Base-by-base conservation (phyloP, 257 asterid species). In the Solanum tarapatanum region DNA sequence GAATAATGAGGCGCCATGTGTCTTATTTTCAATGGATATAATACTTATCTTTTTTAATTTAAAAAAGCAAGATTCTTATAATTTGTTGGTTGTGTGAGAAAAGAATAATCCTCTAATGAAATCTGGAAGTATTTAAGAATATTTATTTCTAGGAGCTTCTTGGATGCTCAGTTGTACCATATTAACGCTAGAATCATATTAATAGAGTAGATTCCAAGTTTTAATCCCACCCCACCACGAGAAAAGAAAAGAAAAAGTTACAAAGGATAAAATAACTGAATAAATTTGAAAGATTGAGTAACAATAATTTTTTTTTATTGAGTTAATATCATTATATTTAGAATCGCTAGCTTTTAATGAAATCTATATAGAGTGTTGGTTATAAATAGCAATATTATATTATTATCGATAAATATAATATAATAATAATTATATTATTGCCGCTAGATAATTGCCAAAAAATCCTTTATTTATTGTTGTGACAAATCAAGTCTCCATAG, bases 281-380 rank as follows among this genome's bases (percentile, higher is more conserved):
- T 30, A 0, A 70, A 16, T 32, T 30, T 8, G 41, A 70, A 70
- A 32, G 41, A 70, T 16, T 51, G 0, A 51, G 60, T 16, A 16
- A 51, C 8, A 48, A 5, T 2, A 48, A 48, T 8, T 39, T 41
- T 4, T 4, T 13, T 12, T 2, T 11, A 12, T 43, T 43, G 8
- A 55, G 4, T 55, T 17, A 17, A 17, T 17, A 3, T 51, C 1
- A 51, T 51, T 51, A 51, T 55, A 7, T 58, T 7, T 17, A 55
- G 2, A 21, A 23, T 23, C 1, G 0, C 2, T 8, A 8, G 0
- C 5, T 0, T 60, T 68, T 23, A 60, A 3, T 0, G 13, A 21
- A 0, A 60, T 8, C 5, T 60, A 60, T 60, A 1, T 8, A 60
- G 0, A 21, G 2, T 2, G 0, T 4, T 21, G 28, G 0, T 60